Percentiles rank a stretch among this genome's conserved stretches.
Conservation (phyloP, 345 rosid species). For the Salix suchowensis region DNA sequence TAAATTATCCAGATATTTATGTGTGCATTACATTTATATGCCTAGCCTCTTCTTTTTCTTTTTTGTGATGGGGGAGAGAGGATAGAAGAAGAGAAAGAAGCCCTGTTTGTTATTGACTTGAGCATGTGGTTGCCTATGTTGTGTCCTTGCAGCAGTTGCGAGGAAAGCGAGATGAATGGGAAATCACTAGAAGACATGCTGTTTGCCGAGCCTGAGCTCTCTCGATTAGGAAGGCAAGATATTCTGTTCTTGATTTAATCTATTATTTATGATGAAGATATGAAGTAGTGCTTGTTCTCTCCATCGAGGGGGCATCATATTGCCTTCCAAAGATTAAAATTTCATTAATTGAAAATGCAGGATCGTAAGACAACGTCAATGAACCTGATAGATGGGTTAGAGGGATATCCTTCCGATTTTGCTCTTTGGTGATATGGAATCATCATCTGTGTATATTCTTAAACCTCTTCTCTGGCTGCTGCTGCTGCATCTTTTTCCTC, state of each 20-base stretch:
- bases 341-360: constrained; percentile 12
- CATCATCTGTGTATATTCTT: background rate
- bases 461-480: background rate
- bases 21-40: background rate
- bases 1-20: background rate
- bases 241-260: background rate
- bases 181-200: constrained; percentile 66
- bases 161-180: constrained; percentile 39
- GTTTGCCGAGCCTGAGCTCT: constrained; percentile 79
- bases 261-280: background rate
- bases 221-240: constrained; percentile 74
- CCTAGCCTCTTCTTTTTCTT: background rate
- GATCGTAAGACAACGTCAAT: background rate
- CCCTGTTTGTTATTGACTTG: background rate
- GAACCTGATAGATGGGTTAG: background rate
- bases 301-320: background rate
- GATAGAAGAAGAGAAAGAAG: background rate
- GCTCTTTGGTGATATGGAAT: background rate
- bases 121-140: background rate
- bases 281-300: background rate
- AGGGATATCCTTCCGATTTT: background rate
- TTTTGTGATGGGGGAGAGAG: background rate
- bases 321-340: background rate
- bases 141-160: constrained; percentile 31
- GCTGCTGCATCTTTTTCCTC: background rate